Base-by-base conservation (phyloP, 306 rosid genomes). In the Casuarina cunninghamiana region DNA sequence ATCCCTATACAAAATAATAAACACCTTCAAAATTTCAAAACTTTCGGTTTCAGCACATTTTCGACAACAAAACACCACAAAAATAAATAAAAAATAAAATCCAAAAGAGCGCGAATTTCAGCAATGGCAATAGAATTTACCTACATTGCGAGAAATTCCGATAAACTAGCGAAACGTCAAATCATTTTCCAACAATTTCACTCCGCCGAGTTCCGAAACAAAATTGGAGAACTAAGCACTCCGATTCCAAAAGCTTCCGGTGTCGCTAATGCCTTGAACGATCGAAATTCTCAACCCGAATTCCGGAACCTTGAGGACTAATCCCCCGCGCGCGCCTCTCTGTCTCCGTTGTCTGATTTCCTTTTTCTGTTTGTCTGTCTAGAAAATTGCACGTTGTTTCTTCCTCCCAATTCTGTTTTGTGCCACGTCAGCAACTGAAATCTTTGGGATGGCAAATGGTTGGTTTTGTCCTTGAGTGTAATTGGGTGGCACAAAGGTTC, bases 381-480 rank as follows among this genome's bases (percentile, higher is more conserved):
- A 8, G 11, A 15, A 9, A 3, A 3, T 12, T 5, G 79, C 82
- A 79, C 74, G 86, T 26, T 87, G 69, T 77, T 66, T 73, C 77
- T 78, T 72, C 71, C 79, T 72, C 70, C 54, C 38, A 50, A 67
- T 35, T 69, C 74, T 57, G 82, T 80, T 81, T 53, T 78, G 37
- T 78, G 91, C 78, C 93, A 91, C 88, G 88, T 84, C 91, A 87
- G 80, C 84, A 75, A 79, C 78, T 81, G 88, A 86, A 86, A 86
- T 87, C 89, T 85, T 80, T 46, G 85, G 73, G 90, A 89, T 55
- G 51, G 85, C 79, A 26, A 89, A 86, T 79, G 86, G 88, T 71
- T 84, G 53, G 69, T 72, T 87, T 88, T 87, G 85, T 85, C 83
- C 82, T 87, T 80, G 71, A 60, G 70, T 62, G 19, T 42, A 37